phyloP scores from a whole-genome alignment of 192 early-diverging fungal species.

The Coemansia reversa region DNA sequence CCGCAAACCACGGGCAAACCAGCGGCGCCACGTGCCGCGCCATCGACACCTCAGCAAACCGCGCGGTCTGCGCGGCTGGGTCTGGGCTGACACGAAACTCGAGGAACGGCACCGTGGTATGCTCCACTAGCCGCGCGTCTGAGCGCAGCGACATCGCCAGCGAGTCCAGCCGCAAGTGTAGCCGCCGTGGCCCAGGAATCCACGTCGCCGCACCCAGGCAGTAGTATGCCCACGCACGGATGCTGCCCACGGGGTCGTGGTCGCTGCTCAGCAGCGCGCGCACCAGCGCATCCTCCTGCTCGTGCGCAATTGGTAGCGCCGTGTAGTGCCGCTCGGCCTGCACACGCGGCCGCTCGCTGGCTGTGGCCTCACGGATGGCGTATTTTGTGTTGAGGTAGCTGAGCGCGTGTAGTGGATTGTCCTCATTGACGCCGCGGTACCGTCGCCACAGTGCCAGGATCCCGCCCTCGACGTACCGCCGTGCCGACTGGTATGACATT shows the following conservation, averaged over 20 bases:
- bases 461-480: constrained; percentile 55
- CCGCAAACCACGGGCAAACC: constrained; percentile 48
- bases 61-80: constrained; percentile 34
- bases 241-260: constrained; percentile 23
- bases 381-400: constrained; percentile 56
- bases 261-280: constrained; percentile 31
- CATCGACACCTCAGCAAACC: constrained; percentile 49
- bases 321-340: constrained; percentile 44
- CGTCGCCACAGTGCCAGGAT: constrained; percentile 55
- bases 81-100: constrained; percentile 55
- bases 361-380: constrained; percentile 54
- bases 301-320: constrained; percentile 29
- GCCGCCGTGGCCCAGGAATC: constrained; percentile 46
- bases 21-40: constrained; percentile 41
- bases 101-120: constrained; percentile 52
- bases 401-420: constrained; percentile 54
- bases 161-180: constrained; percentile 53
- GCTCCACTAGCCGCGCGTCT: constrained; percentile 51
- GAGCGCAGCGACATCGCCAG: constrained; percentile 47
- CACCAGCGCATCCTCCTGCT: constrained; percentile 46
- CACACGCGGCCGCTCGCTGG: constrained; percentile 36
- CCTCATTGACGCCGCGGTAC: constrained; percentile 38
- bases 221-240: constrained; percentile 52
- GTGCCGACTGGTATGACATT: constrained; percentile 55
- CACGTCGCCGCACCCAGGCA: constrained; percentile 51